These are phyloP conservation scores for Aaosphaeria arxii DNA, from an alignment of 2,329 filamentous ascomycete species.

Conservation along the genomic window DNA sequence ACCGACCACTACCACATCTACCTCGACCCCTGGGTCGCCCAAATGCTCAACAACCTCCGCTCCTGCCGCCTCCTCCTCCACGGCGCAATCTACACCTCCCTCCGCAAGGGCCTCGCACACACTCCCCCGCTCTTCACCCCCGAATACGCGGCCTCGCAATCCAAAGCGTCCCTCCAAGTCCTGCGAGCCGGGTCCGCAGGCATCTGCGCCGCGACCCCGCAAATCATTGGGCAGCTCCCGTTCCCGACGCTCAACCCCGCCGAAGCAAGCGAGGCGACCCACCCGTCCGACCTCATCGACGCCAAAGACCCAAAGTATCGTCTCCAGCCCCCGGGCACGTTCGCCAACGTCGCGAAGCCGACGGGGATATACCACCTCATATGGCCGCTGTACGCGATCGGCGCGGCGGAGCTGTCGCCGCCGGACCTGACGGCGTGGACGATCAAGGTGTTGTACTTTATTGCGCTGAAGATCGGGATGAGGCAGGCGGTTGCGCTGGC, in stretches of 20 bases:
- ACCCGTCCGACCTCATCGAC: slow-evolving; percentile 1
- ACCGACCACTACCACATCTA: slow-evolving; percentile 27
- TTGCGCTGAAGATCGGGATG: slow-evolving; percentile 21
- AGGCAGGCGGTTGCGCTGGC: slow-evolving; percentile 23
- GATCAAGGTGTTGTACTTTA: slow-evolving; percentile 18
- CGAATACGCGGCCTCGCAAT: slow-evolving; percentile 7
- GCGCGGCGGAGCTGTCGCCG: slow-evolving; percentile 10
- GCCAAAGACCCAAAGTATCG: slow-evolving; percentile 4
- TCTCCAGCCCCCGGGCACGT: slow-evolving; percentile 20
- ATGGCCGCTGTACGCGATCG: slow-evolving; percentile 22
- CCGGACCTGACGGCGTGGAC: slow-evolving; percentile 16
- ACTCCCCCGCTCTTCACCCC: slow-evolving; percentile 7
- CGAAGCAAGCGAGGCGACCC: not conserved
- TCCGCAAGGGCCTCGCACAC: slow-evolving; percentile 10
- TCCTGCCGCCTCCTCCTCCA: slow-evolving; percentile 21
- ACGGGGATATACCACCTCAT: slow-evolving; percentile 25
- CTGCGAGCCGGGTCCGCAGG: slow-evolving; percentile 9
- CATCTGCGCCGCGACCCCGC: slow-evolving; percentile 23
- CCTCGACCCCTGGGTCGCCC: slow-evolving; percentile 24
- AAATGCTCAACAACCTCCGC: slow-evolving; percentile 31
- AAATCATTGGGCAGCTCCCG: slow-evolving; percentile 25
- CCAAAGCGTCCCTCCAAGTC: slow-evolving; percentile 10
- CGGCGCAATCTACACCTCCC: slow-evolving; percentile 14
- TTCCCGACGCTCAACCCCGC: slow-evolving; percentile 12
- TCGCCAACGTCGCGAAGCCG: slow-evolving; percentile 13